Evolutionary conservation across 495 filamentous ascomycete genomes (phyloP).

Genomic region (Talaromyces nanjingensis): DNA sequence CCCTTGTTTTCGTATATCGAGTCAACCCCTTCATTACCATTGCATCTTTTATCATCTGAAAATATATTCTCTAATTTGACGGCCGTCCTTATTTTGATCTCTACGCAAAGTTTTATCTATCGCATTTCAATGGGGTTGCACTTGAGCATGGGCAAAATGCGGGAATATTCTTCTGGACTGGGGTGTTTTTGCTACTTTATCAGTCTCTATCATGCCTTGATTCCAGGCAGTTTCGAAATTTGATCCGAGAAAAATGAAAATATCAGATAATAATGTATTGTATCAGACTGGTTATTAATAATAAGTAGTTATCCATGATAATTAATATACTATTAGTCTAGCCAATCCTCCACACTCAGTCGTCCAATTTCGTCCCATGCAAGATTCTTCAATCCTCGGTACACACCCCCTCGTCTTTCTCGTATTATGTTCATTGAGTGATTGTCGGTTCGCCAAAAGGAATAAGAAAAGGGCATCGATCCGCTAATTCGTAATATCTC

Average conservation of each 20-base stretch:
- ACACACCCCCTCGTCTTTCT: neutral
- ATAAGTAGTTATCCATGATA: neutral
- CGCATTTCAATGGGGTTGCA: neutral
- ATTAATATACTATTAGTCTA: no score
- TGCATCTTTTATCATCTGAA: neutral
- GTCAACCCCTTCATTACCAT: neutral
- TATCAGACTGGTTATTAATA: neutral
- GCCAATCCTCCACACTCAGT: neutral
- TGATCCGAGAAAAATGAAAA: neutral
- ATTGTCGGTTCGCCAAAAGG: neutral
- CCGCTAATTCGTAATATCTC: neutral
- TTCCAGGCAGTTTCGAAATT: neutral
- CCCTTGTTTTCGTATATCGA: conserved; percentile 1
- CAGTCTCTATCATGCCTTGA: neutral
- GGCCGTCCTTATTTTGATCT: neutral
- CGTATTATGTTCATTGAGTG: neutral
- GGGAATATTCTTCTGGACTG: neutral
- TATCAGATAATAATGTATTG: neutral
- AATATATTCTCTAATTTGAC: neutral
- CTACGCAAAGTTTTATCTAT: neutral
- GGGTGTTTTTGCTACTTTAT: neutral
- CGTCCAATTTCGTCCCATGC: neutral
- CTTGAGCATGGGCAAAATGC: neutral
- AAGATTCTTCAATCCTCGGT: neutral
- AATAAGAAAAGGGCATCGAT: neutral